Conservation (phyloP, 2,329 filamentous ascomycete species). For the Dactylella cylindrospora region DNA sequence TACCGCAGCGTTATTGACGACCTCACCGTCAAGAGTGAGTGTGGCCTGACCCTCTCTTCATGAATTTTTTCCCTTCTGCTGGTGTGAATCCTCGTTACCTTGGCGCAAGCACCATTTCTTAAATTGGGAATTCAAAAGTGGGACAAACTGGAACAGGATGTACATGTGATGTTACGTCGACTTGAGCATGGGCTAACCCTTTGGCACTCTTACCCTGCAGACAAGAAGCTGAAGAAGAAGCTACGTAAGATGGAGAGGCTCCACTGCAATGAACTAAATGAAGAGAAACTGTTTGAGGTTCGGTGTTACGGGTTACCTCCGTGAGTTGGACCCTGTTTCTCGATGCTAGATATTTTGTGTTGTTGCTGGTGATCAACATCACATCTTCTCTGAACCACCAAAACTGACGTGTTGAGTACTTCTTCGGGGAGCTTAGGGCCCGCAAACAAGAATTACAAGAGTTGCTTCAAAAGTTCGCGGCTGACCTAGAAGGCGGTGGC, state of each 20-base stretch:
- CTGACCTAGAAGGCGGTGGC: conserved; percentile 58
- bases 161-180: conserved; percentile 18
- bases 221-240: conserved; percentile 68
- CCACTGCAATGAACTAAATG: conserved; percentile 66
- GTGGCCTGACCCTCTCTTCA: conserved; percentile 16
- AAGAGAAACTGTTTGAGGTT: conserved; percentile 80
- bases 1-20: conserved; percentile 84
- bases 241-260: conserved; percentile 70
- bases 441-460: conserved; percentile 78
- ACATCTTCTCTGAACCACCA: neutral
- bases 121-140: conserved; percentile 19
- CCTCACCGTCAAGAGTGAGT: conserved; percentile 74
- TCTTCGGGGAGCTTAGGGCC: conserved; percentile 53
- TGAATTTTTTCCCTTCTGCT: conserved; percentile 3
- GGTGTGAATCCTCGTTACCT: conserved; percentile 5
- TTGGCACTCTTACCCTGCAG: conserved; percentile 30
- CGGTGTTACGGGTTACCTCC: conserved; percentile 70
- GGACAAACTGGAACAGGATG: conserved; percentile 14
- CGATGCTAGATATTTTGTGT: neutral
- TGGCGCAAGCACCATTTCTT: conserved; percentile 12
- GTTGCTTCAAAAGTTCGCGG: conserved; percentile 69
- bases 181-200: conserved; percentile 25
- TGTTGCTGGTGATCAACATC: neutral
- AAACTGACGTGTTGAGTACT: conserved; percentile 12
- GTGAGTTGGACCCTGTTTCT: conserved; percentile 42